Evolutionary conservation across 306 rosid genomes (phyloP), one percentile per base, ranked within the genome.

Genomic region (Acacia melanoxylon): DNA sequence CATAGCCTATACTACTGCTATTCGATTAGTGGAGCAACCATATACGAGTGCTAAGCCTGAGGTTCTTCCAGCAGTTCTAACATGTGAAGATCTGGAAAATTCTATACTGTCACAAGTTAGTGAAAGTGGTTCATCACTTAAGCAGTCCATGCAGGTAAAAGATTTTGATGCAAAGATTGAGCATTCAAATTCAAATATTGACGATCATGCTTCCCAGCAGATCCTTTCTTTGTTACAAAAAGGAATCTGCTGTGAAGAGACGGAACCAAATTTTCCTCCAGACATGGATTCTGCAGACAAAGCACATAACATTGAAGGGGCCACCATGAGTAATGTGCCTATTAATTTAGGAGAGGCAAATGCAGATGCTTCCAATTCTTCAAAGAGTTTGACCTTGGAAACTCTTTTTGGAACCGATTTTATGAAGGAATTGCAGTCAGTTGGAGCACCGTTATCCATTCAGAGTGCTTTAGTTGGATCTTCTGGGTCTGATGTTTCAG

Each of bases 1-100:
- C 74, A 78, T 73, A 77, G 78, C 76, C 65, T 78, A 86, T 76
- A 78, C 80, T 76, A 78, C 80, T 31, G 15, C 86, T 62, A 71
- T 81, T 79, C 85, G 76, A 40, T n/a, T 41, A 40, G n/a, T 68
- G 48, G 94, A 86, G 81, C 85, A 83, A 54, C 78, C 71, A 9
- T 78, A 74, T 89, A 88, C 81, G 82, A 90, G 78, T 40, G 90
- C 78, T 81, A 90, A 89, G 79, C 82, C 94, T 24, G 89, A 85
- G 87, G 84, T 85, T 68, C 51, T 41, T 79, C 84, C 91, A 20
- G 88, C 91, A 25, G 92, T 96, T 84, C 92, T 96, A 77, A 96
- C 98, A 48, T 96, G 99, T 84, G 97, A 93, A 88, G 97, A 92
- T 80, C 92, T 96, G 52, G 99, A 96, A 88, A 97, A 96, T 83